A percentile compares a stretch with the other conserved stretches of the same genome.
Conservation (phyloP, 2,329 filamentous ascomycete species). For the Hypoxylon sp. region DNA sequence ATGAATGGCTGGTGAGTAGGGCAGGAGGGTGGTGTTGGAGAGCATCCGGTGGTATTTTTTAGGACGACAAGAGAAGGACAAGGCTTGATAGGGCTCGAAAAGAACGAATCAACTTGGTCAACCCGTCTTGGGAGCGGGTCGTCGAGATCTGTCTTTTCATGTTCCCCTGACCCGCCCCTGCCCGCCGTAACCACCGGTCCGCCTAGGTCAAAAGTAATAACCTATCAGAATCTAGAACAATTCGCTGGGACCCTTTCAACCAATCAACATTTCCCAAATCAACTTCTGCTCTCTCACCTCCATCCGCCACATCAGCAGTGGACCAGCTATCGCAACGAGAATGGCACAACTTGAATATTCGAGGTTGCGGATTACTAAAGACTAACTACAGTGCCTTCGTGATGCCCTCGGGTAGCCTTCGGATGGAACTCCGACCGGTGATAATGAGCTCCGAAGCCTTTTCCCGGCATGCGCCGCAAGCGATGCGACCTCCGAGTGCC, state of each 20-base stretch:
- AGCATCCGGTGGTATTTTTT: slow-evolving; percentile 34
- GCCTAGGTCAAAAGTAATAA: neutral
- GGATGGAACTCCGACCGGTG: slow-evolving; percentile 15
- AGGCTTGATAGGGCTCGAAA: slow-evolving; percentile 37
- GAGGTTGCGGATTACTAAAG: slow-evolving; percentile 27
- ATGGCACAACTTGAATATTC: slow-evolving; percentile 3
- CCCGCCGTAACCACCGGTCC: slow-evolving; percentile 10
- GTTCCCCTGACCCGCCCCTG: slow-evolving; percentile 14
- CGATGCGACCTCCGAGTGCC: slow-evolving; percentile 36
- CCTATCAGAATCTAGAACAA: slow-evolving; percentile 29
- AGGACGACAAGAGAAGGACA: slow-evolving; percentile 16
- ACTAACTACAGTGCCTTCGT: slow-evolving; percentile 19
- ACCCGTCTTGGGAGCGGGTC: slow-evolving; percentile 9
- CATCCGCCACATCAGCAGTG: slow-evolving; percentile 28
- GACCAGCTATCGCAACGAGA: slow-evolving; percentile 23
- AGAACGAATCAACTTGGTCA: slow-evolving; percentile 17
- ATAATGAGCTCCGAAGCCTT: slow-evolving; percentile 22
- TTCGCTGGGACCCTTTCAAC: slow-evolving; percentile 13
- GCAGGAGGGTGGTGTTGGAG: slow-evolving; percentile 24
- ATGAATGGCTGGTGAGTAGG: slow-evolving; percentile 23
- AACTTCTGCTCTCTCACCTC: slow-evolving; percentile 33
- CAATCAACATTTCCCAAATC: slow-evolving; percentile 30
- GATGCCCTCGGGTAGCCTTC: slow-evolving; percentile 18
- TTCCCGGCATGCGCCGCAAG: slow-evolving; percentile 32
- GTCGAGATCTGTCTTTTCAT: slow-evolving; percentile 36